Evolutionary conservation across 169 alveolate species (phyloP), one percentile per base, ranked within the genome.

Genomic region (Eimeria maxima): DNA sequence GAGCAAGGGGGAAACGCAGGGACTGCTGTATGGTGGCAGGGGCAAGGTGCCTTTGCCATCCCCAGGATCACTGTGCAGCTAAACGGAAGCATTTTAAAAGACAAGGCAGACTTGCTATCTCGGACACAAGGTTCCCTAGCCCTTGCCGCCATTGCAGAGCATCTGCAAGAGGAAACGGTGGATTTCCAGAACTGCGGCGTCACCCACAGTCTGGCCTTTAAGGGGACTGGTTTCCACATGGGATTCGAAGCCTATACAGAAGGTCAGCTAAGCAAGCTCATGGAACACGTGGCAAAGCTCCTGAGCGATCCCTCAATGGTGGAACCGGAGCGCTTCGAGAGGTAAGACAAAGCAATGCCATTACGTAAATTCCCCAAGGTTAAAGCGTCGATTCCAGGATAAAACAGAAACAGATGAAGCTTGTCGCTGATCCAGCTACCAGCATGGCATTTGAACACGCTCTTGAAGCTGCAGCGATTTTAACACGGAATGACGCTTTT

Each of bases 1-100:
- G 96, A 94, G 44, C 78, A 67, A 42, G 94, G 87, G 42, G 90
- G 90, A 63, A 57, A 57, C 57, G 80, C 87, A 24, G 96, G 95
- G 16, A 83, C 94, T 50, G 47, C 95, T 24, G 80, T 95, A 2
- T 95, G 97, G 97, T 95, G 97, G 97, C 95, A 92, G 50, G 97
- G 97, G 60, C 92, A 90, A 27, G 95, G 95, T 5, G 65, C 80
- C 42, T 73, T 90, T 24, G 86, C 95, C 29, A 67, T 88, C n/a
- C 96, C 96, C 18, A 63, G 96, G 69, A 74, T 95, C 45, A 63
- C 87, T 42, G 95, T 90, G 47, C 80, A 74, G 60, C 60, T 95
- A 24, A 91, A 45, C 55, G 97, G 92, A 44, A 74, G 96, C 63
- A 57, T 89, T 69, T 42, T 90, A 4, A 69, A 67, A 67, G 81